These are phyloP conservation scores for Solanum aculeatissimum DNA, from an alignment of 305 asterid genomes.

Conservation along the genomic window DNA sequence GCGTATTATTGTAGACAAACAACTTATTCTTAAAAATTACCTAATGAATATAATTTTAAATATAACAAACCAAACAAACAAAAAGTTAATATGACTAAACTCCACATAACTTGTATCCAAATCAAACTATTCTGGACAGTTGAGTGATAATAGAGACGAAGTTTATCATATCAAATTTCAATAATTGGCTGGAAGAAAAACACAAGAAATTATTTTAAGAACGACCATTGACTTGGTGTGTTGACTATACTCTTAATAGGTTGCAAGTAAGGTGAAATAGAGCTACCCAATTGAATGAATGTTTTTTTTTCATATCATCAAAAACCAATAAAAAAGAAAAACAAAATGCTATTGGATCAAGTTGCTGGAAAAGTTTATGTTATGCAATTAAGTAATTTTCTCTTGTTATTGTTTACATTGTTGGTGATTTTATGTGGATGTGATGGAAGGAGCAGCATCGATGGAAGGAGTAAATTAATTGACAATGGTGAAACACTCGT, in stretches of 20 bases:
- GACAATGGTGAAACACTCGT: constrained; percentile 7
- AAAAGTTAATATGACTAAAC: too few species aligned
- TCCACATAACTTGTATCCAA: too few species aligned
- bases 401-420: neutral
- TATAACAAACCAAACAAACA: too few species aligned
- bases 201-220: neutral
- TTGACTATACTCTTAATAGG: neutral
- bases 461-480: neutral
- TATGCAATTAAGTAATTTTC: neutral
- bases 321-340: neutral
- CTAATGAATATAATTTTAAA: too few species aligned
- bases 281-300: neutral
- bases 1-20: too few species aligned
- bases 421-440: neutral
- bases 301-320: neutral
- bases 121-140: neutral
- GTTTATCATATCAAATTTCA: neutral
- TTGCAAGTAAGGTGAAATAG: neutral
- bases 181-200: neutral
- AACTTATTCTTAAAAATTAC: too few species aligned
- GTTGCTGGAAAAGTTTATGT: neutral
- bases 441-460: constrained; percentile 16
- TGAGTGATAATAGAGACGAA: neutral
- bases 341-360: neutral
- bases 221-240: neutral